Base-by-base conservation (phyloP, 2,329 filamentous ascomycete species). In the Pseudocercospora macadamiae region DNA sequence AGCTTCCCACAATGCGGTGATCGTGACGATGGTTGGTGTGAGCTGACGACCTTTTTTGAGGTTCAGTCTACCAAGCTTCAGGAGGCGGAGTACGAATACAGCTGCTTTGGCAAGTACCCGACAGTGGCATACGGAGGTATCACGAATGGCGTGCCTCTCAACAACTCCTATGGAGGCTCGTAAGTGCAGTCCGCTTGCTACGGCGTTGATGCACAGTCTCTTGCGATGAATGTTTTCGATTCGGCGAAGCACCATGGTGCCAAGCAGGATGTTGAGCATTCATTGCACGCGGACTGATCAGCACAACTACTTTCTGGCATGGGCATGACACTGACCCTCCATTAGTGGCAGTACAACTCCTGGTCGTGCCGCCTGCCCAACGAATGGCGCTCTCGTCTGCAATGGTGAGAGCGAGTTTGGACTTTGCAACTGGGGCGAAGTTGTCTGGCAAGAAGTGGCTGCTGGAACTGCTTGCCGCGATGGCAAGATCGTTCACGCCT, bases 1-100 rank as follows among this genome's bases (percentile, higher is more conserved):
- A 90, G 86, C 68, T 86, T 90, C 61, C 74, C 82, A 1, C 83
- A 86, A 59, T 92, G 89, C 66, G 87, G 83, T 1, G 70, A 80
- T 9, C 76, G 89, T 3, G 82, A 86, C 42, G 89, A 92, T 71
- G 89, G 89, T 0, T 92, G 89, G 89, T 92, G 89, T 70, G 88
- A 91, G 70, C 72, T 92, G 49, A 80, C 81, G 2, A 86, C 86
- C 0, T 91, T 92, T 67, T 68, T 92, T 42, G 72, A 82, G 60
- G 77, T 86, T 4, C 85, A 89, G 75, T 79, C 85, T 60, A 76
- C 75, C 61, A 86, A 86, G 79, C 49, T 65, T 19, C 52, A 62
- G 18, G 62, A 64, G 48, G 86, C 87, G 3, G 74, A 83, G 66
- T 91, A 83, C 67, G 83, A 89, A 14, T 81, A 84, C 68, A 82